Base-by-base conservation (phyloP, 306 rosid genomes). In the Alnus rubra region DNA sequence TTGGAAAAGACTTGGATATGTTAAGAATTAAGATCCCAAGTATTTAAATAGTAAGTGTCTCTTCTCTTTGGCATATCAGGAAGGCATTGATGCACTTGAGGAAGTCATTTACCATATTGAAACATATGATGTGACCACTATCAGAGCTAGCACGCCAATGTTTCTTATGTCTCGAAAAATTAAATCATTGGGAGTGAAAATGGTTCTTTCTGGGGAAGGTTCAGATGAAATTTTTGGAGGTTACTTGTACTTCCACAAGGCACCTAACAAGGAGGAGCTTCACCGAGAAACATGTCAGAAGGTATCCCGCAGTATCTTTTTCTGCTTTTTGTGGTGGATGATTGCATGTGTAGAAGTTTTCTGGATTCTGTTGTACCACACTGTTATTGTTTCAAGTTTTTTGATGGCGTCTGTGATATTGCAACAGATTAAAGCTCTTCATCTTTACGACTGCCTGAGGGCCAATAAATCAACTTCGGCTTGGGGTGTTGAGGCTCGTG, bases 171-270 rank as follows among this genome's bases (percentile, higher is more conserved):
- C 99, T 78, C 85, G 99, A 75, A 96, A 93, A 86, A 96, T 96
- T 52, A 96, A 93, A 87, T 86, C 99, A 84, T 71, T 96, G 93
- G 99, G 99, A 80, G 99, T 96, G 87, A 96, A 96, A 85, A 96
- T 96, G 99, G 99, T 96, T 83, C 94, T 96, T 69, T 96, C 99
- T 42, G 99, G 99, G 77, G 99, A 96, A 87, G 99, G 98, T 74
- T 91, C 99, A 18, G 99, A 96, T 84, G 98, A 96, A 89, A 93
- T 96, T 55, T 96, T 96, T 74, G 98, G 99, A 37, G 99, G 98
- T 69, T 96, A 96, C 91, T 86, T 96, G 64, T 96, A 96, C 84
- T 96, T 96, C 86, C 99, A 96, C 47, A 96, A 96, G 86, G 99
- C 99, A 62, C 99, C 99, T 81, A 91, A 87, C 88, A 91, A 95